These are phyloP conservation scores for Alternaria atra DNA, from an alignment of 2,329 filamentous ascomycete genomes.

Conservation along the genomic window DNA sequence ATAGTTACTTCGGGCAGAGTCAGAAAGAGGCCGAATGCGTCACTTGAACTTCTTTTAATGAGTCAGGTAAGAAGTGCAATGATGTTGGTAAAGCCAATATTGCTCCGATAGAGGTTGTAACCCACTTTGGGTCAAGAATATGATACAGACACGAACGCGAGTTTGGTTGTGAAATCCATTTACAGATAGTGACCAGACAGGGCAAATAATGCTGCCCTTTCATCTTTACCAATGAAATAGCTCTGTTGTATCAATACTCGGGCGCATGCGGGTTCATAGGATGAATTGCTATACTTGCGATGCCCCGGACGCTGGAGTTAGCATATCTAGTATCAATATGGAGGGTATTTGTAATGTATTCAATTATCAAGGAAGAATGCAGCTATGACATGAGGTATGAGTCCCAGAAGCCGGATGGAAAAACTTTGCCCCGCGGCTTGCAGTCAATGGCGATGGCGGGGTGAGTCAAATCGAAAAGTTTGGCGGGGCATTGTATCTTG, in stretches of 20 bases:
- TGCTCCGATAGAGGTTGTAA: background rate
- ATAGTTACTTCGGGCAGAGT: background rate
- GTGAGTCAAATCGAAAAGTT: slow-evolving; percentile 36
- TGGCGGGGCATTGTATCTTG: slow-evolving; percentile 26
- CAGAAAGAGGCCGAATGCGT: background rate
- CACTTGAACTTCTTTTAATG: background rate
- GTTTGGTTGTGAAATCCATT: background rate
- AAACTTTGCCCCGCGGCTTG: slow-evolving; percentile 18
- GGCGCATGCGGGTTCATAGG: background rate
- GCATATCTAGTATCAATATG: background rate
- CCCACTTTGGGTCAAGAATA: background rate
- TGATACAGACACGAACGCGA: background rate
- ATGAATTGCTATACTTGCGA: background rate
- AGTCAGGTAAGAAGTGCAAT: background rate
- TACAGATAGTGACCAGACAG: background rate
- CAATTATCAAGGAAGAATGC: background rate
- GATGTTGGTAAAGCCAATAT: background rate
- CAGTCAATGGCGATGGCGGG: slow-evolving; percentile 22
- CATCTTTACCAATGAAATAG: background rate
- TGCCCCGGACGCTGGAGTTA: background rate
- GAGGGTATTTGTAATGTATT: background rate
- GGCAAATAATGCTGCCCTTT: background rate
- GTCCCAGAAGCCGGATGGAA: slow-evolving; percentile 16
- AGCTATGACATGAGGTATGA: background rate
- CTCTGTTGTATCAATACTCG: too few species aligned